Conservation (phyloP, 2,329 filamentous ascomycete species). For the Phoma sp. region DNA sequence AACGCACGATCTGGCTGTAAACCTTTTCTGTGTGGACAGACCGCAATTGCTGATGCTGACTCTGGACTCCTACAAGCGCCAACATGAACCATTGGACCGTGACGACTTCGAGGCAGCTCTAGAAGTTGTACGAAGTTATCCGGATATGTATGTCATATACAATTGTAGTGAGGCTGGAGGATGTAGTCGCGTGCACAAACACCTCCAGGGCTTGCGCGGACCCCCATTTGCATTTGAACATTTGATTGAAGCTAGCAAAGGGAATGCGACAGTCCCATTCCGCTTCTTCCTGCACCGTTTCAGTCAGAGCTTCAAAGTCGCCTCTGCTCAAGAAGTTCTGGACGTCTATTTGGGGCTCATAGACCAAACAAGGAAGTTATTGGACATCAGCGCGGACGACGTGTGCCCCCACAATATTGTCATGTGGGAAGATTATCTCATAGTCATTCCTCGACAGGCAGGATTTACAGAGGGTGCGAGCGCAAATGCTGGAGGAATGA, state of each 20-base stretch:
- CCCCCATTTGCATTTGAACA: constrained; percentile 39
- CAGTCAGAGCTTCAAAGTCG: constrained; percentile 15
- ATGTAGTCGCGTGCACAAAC: constrained; percentile 58
- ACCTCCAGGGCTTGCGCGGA: constrained; percentile 52
- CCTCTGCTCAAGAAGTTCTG: constrained; percentile 18
- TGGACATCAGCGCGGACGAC: constrained; percentile 17
- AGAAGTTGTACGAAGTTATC: constrained; percentile 39
- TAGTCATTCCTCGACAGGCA: constrained; percentile 55
- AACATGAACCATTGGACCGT: constrained; percentile 51
- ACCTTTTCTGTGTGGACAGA: constrained; percentile 57
- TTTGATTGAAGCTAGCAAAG: constrained; percentile 32
- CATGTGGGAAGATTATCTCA: constrained; percentile 52
- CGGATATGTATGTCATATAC: constrained; percentile 51
- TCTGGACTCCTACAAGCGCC: constrained; percentile 54
- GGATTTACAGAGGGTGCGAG: constrained; percentile 46
- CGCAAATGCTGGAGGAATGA: constrained; percentile 56
- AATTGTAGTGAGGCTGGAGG: constrained; percentile 56
- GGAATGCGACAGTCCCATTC: constrained; percentile 42
- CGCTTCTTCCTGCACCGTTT: constrained; percentile 45
- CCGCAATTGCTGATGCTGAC: constrained; percentile 58
- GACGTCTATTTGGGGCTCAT: constrained; percentile 30
- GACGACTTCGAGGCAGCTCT: constrained; percentile 52
- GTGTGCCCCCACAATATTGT: constrained; percentile 56
- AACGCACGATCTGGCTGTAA: constrained; percentile 56
- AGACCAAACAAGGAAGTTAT: constrained; percentile 12